These are phyloP conservation scores for Solanum sejunctum DNA, from an alignment of 257 asterid genomes.

Conservation along the genomic window DNA sequence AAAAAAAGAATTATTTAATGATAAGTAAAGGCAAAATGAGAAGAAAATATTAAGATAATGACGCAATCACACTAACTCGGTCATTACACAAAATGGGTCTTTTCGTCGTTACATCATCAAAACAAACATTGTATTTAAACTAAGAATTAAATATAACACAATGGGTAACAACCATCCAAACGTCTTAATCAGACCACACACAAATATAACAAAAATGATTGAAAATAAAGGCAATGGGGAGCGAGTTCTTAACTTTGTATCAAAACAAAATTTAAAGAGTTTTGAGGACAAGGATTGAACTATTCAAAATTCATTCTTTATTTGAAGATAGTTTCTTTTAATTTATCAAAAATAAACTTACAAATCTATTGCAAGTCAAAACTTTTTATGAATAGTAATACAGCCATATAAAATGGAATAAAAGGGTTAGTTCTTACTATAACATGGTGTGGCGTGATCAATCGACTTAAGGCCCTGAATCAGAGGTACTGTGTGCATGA, in stretches of 20 bases:
- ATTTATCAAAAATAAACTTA: neutral
- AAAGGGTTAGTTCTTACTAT: slow-evolving; percentile 22
- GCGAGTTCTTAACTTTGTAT: neutral
- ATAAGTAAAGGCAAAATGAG: too few relatives aligned
- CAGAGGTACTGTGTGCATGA: slow-evolving; percentile 70
- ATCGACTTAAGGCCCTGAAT: slow-evolving; percentile 35
- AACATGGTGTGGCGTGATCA: slow-evolving; percentile 16
- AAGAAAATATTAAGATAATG: too few relatives aligned
- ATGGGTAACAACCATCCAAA: too few relatives aligned
- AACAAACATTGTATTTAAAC: too few relatives aligned
- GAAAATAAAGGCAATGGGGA: neutral
- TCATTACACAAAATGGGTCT: too few relatives aligned
- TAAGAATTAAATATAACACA: too few relatives aligned
- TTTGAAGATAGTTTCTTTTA: neutral
- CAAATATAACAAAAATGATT: neutral
- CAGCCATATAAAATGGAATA: neutral
- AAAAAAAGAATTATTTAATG: too few relatives aligned
- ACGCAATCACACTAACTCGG: too few relatives aligned
- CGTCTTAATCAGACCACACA: neutral
- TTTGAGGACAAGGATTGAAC: neutral
- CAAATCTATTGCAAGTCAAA: neutral
- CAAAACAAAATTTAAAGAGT: neutral
- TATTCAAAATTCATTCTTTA: neutral
- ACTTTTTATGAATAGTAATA: neutral
- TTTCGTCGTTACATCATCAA: too few relatives aligned